Evolutionary conservation across 1,284 basidiomycete species (phyloP).

Genomic region (Trametes polyzona): DNA sequence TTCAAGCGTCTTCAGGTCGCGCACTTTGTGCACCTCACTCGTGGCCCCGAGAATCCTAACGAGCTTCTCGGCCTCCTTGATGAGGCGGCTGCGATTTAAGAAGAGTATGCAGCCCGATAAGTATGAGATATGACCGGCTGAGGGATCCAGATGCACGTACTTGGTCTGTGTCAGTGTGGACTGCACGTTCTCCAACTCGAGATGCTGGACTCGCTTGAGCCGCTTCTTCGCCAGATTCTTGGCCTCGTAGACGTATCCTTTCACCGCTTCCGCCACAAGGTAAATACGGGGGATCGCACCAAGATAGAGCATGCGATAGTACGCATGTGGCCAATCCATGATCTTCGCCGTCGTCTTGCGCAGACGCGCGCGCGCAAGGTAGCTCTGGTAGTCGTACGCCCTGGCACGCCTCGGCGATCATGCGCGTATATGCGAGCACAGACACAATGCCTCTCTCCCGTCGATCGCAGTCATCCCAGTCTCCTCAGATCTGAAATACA

Average conservation of each 20-base stretch:
- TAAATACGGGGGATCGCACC: constrained; percentile 55
- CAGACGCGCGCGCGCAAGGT: constrained; percentile 23
- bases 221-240: constrained; percentile 42
- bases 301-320: constrained; percentile 49
- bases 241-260: constrained; percentile 28
- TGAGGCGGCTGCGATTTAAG: constrained; percentile 14
- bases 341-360: constrained; percentile 8
- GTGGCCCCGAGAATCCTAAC: constrained; percentile 22
- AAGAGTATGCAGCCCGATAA: no score
- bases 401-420: constrained; percentile 37
- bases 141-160: constrained; percentile 19
- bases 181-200: constrained; percentile 40
- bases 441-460: no score
- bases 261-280: constrained; percentile 46
- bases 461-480: no score
- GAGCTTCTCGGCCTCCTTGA: constrained; percentile 22
- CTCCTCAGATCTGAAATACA: no score
- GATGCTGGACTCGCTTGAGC: constrained; percentile 33
- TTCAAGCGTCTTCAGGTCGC: constrained; percentile 26
- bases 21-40: constrained; percentile 25
- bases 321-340: constrained; percentile 39
- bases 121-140: neutral
- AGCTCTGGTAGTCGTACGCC: no score
- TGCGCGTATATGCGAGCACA: constrained; percentile 33
- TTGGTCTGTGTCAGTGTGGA: constrained; percentile 31